Conservation (phyloP, 371 early-diverging fungal species). For the Apophysomyces elegans region DNA sequence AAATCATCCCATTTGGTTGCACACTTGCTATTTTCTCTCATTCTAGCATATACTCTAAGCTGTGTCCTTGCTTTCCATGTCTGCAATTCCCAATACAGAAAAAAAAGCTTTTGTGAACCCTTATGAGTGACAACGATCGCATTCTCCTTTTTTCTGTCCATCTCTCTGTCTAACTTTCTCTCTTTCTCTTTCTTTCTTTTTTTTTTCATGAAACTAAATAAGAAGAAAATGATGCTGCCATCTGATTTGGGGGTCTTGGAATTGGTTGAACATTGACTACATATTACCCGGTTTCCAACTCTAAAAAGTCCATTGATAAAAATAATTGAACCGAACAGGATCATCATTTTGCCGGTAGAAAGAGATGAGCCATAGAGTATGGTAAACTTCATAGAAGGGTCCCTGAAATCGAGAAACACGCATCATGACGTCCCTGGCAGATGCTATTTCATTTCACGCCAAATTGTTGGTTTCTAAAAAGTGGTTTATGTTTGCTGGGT, state of each 20-base stretch:
- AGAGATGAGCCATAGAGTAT: not conserved
- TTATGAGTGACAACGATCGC: no score
- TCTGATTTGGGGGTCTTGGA: not conserved
- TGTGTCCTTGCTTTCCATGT: no score
- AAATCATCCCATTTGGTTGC: not conserved
- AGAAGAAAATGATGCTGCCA: no score
- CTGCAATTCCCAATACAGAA: no score
- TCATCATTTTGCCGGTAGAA: not conserved
- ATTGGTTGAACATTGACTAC: constrained; percentile 9
- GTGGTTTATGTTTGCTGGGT: no score
- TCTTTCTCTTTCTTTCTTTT: not conserved
- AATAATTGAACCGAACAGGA: not conserved
- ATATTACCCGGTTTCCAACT: constrained; percentile 3
- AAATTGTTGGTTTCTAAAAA: no score
- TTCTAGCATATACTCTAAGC: no score
- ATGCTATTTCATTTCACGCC: constrained; percentile 13
- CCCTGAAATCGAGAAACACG: constrained; percentile 8
- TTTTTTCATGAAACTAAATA: not conserved
- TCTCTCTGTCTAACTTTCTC: not conserved
- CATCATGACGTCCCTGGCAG: constrained; percentile 15
- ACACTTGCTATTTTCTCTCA: no score
- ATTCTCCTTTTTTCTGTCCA: not conserved
- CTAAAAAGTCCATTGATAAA: not conserved
- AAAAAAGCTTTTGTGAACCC: no score
- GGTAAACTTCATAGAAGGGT: not conserved